A percentile compares a stretch with the other conserved stretches of the same genome.
phyloP scores from a whole-genome alignment of 164 flowering plant species.

The Aristolochia fimbriata region DNA sequence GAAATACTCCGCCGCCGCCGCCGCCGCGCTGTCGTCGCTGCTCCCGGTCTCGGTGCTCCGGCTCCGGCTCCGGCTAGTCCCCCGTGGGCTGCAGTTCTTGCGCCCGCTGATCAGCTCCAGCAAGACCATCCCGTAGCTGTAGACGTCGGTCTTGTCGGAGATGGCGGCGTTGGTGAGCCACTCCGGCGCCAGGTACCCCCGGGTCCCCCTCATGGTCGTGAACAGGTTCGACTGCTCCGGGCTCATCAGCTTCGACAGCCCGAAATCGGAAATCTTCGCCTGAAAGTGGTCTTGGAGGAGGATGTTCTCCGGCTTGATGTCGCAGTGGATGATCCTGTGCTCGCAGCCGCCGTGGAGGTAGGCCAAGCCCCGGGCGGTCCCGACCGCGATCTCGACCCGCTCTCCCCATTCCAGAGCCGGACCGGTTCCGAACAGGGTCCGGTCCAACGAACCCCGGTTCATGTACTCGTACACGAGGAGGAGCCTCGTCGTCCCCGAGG shows the following conservation, averaged over 20 bases:
- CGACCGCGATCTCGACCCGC: slow-evolving; percentile 71
- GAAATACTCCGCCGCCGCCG: slow-evolving; percentile 42
- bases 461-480: slow-evolving; percentile 86
- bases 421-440: slow-evolving; percentile 54
- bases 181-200: slow-evolving; percentile 93
- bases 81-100: slow-evolving; percentile 41
- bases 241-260: slow-evolving; percentile 66
- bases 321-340: slow-evolving; percentile 80
- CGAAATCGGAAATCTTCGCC: slow-evolving; percentile 85
- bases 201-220: slow-evolving; percentile 92
- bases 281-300: slow-evolving; percentile 57
- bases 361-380: slow-evolving; percentile 81
- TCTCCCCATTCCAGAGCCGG: slow-evolving; percentile 82
- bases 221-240: slow-evolving; percentile 64
- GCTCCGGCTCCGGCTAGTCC: not conserved
- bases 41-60: not conserved
- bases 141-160: slow-evolving; percentile 85
- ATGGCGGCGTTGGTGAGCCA: slow-evolving; percentile 90
- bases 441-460: slow-evolving; percentile 74
- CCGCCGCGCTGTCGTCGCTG: slow-evolving; percentile 19
- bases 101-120: slow-evolving; percentile 79
- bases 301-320: slow-evolving; percentile 85
- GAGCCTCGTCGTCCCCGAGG: slow-evolving; percentile 49
- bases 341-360: slow-evolving; percentile 80
- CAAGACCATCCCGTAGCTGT: slow-evolving; percentile 90